A percentile compares a stretch with the other conserved stretches of the same genome.
Conservation (phyloP, 2,329 filamentous ascomycete species). For the Fusarium sp. region DNA sequence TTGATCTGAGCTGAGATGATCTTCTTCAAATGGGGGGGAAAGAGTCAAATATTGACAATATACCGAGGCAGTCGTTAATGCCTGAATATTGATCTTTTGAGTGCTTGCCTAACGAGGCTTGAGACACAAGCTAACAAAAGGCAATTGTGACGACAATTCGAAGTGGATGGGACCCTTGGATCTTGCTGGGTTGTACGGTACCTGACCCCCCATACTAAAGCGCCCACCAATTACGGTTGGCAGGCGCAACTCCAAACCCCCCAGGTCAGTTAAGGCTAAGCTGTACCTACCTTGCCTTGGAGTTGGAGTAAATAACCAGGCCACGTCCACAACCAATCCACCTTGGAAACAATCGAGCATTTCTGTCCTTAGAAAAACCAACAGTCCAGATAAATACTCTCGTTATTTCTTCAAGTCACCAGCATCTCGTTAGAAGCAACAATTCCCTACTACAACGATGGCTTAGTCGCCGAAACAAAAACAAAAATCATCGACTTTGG, state of each 20-base stretch:
- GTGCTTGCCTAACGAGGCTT: neutral
- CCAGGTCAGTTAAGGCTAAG: constrained; percentile 30
- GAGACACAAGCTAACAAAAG: constrained; percentile 5
- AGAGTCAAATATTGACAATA: neutral
- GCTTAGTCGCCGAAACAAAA: constrained; percentile 30
- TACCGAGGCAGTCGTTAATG: neutral
- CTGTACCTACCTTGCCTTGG: constrained; percentile 1
- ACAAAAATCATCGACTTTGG: constrained; percentile 35
- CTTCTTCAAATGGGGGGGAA: neutral
- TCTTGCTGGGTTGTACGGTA: constrained; percentile 7
- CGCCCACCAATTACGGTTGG: constrained; percentile 43
- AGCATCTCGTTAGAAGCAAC: constrained; percentile 11
- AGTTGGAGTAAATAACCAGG: constrained; percentile 8
- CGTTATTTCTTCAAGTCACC: neutral
- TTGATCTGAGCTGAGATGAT: neutral
- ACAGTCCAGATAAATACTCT: neutral
- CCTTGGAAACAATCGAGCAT: constrained; percentile 21
- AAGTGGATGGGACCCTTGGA: constrained; percentile 1
- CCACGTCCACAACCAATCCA: constrained; percentile 30
- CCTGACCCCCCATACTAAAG: constrained; percentile 8
- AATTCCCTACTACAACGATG: constrained; percentile 26
- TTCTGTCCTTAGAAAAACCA: constrained; percentile 7
- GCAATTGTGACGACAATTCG: constrained; percentile 15
- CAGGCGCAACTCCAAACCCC: constrained; percentile 23
- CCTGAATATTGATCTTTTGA: neutral